Evolutionary conservation across 2,329 filamentous ascomycete species (phyloP).

Genomic region (Orbilia brochopaga): DNA sequence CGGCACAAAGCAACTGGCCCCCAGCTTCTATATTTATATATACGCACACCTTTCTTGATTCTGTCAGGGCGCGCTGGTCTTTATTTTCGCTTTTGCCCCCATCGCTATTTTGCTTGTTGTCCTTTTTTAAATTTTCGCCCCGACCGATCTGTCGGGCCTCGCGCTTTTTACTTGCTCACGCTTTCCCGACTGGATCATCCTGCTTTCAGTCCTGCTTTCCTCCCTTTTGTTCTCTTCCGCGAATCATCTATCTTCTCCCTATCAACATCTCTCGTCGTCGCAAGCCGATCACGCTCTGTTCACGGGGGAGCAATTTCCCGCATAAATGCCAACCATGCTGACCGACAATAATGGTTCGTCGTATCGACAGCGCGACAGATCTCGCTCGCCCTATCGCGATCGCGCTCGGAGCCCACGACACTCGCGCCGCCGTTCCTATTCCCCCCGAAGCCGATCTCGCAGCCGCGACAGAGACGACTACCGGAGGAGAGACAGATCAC

Average conservation of each 20-base stretch:
- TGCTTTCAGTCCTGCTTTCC: slow-evolving; percentile 11
- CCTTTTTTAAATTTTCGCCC: slow-evolving; percentile 20
- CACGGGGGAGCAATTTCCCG: slow-evolving; percentile 9
- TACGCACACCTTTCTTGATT: not conserved
- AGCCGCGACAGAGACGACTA: slow-evolving; percentile 72
- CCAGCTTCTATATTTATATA: not conserved
- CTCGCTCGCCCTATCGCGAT: slow-evolving; percentile 73
- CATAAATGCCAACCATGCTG: slow-evolving; percentile 55
- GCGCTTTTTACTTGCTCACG: slow-evolving; percentile 7
- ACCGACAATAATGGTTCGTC: slow-evolving; percentile 55
- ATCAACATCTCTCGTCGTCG: slow-evolving; percentile 13
- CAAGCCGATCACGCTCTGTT: slow-evolving; percentile 29
- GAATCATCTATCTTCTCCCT: slow-evolving; percentile 14
- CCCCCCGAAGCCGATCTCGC: slow-evolving; percentile 77
- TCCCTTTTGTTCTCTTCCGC: slow-evolving; percentile 1
- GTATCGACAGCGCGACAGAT: slow-evolving; percentile 74
- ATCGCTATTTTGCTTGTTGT: slow-evolving; percentile 20
- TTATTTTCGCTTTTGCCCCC: slow-evolving; percentile 13
- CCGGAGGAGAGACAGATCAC: slow-evolving; percentile 74
- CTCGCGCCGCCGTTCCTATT: slow-evolving; percentile 74
- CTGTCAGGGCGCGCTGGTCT: slow-evolving; percentile 3
- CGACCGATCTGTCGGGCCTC: slow-evolving; percentile 16
- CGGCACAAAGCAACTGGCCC: slow-evolving; percentile 11
- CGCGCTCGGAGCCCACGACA: slow-evolving; percentile 79
- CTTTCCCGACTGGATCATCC: slow-evolving; percentile 27